Conservation (phyloP, 495 filamentous ascomycete genomes). For the Apodospora peruviana region DNA sequence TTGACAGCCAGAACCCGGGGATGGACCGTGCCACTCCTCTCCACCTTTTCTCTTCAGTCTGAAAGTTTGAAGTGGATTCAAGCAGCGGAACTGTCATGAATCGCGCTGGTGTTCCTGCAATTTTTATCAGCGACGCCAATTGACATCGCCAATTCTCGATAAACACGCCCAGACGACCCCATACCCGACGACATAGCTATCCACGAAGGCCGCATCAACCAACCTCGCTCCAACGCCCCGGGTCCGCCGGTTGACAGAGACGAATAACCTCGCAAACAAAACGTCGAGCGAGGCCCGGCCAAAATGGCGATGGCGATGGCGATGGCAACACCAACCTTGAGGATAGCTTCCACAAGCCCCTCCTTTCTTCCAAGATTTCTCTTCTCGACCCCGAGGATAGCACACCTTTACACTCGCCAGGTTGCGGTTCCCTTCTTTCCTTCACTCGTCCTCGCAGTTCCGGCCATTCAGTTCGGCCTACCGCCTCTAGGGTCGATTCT, state of each 20-base stretch:
- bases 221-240: background rate
- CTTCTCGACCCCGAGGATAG: constrained; percentile 31
- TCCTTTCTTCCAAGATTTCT: constrained; percentile 33
- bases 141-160: constrained; percentile 10
- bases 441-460: constrained; percentile 44
- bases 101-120: constrained; percentile 13
- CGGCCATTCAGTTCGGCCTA: constrained; percentile 50
- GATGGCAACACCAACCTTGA: constrained; percentile 38
- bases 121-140: constrained; percentile 18
- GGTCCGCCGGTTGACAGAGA: background rate
- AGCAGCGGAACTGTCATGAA: constrained; percentile 17
- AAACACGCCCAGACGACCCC: background rate
- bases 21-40: constrained; percentile 25
- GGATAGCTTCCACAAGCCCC: constrained; percentile 20
- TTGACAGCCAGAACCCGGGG: constrained; percentile 9
- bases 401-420: constrained; percentile 31
- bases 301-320: constrained; percentile 13
- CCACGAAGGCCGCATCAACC: background rate
- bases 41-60: constrained; percentile 1
- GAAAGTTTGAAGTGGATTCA: too few species aligned
- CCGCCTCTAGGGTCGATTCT: constrained; percentile 50
- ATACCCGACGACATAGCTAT: background rate
- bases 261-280: too few species aligned
- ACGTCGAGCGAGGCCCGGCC: too few species aligned
- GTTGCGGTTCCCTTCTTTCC: constrained; percentile 40